phyloP scores from a whole-genome alignment of 2,329 filamentous ascomycete species.

The Periglandula ipomoeae region DNA sequence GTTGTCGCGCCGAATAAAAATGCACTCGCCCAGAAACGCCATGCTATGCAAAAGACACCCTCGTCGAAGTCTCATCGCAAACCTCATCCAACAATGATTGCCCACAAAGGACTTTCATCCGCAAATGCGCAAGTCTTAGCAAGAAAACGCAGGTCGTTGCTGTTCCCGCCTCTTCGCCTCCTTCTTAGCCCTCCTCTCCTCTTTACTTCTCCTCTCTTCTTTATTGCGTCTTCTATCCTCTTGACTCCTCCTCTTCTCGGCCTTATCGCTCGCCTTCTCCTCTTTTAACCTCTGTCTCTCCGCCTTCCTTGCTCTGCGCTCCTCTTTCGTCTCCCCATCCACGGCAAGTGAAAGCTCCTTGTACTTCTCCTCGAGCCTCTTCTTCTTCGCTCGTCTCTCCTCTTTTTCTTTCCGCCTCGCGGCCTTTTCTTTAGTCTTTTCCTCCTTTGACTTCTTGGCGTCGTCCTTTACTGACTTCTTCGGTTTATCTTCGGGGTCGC shows the following conservation, averaged over 20 bases:
- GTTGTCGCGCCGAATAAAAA: too few relatives aligned
- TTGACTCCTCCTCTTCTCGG: too few relatives aligned
- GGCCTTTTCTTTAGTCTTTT: slow-evolving; percentile 8
- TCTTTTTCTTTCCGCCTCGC: background rate
- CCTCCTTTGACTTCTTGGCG: slow-evolving; percentile 14
- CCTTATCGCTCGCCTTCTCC: slow-evolving; percentile 15
- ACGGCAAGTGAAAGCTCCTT: background rate
- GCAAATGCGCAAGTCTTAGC: background rate
- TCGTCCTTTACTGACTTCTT: background rate
- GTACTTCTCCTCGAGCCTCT: slow-evolving; percentile 15
- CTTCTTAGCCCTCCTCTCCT: slow-evolving; percentile 37
- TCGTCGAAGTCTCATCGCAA: too few relatives aligned
- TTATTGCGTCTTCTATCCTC: too few relatives aligned
- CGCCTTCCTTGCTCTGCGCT: slow-evolving; percentile 27
- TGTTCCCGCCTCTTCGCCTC: slow-evolving; percentile 31
- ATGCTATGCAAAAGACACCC: slow-evolving; percentile 5
- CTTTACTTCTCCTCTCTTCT: slow-evolving; percentile 18
- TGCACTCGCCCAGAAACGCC: slow-evolving; percentile 3
- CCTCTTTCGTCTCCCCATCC: slow-evolving; percentile 29
- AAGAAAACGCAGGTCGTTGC: slow-evolving; percentile 18
- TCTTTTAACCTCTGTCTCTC: slow-evolving; percentile 22
- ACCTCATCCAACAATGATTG: too few relatives aligned
- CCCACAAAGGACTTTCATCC: background rate
- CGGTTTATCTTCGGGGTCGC: slow-evolving; percentile 19
- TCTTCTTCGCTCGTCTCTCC: slow-evolving; percentile 7